Evolutionary conservation across 2,329 filamentous ascomycete species (phyloP), one percentile per base, ranked within the genome.

Genomic region (Chaetomium olivaceum): DNA sequence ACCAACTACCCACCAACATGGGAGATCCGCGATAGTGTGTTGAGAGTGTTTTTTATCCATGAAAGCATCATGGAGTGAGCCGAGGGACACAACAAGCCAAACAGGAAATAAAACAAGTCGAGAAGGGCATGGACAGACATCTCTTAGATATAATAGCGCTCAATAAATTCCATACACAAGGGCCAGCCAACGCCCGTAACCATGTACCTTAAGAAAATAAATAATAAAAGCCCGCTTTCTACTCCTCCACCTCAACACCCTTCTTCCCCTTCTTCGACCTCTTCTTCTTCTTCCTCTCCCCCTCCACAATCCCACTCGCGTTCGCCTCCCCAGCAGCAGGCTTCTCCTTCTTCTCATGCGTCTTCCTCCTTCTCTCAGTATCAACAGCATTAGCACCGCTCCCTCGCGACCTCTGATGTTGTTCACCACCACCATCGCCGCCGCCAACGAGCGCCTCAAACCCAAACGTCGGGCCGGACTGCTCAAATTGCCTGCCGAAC

Each of bases 401-500:
- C 5, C 66, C 71, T 27, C 70, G 73, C 25, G 74, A 72, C 25
- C 73, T 72, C 21, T 72, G 72, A 52, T 74, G 74, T 33, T 33
- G 27, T 21, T 74, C 73, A n/a, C 73, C 72, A 4, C 71, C 77
- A 51, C 74, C 75, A 4, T 66, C 72, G 19, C 66, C 72, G 16
- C 65, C 70, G 27, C 57, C 68, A 19, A 74, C 68, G 61, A 77
- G 67, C 48, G 74, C 75, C 70, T 85, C 84, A 56, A 87, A 86
- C n/a, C 83, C 84, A 70, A 81, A 87, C 5, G 83, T 85, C 25
- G 85, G 85, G 0, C 85, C 85, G 4, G 81, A 81, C 62, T 79
- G 76, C 78, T 86, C 85, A 69, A 76, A 87, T 72, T 86, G 85
- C 55, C 76, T 77, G 21, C 87, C 87, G 74, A 89, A 90, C 19